Evolutionary conservation across 306 rosid species (phyloP), one percentile per base, ranked within the genome.

Genomic region (Vigna trinervia): DNA sequence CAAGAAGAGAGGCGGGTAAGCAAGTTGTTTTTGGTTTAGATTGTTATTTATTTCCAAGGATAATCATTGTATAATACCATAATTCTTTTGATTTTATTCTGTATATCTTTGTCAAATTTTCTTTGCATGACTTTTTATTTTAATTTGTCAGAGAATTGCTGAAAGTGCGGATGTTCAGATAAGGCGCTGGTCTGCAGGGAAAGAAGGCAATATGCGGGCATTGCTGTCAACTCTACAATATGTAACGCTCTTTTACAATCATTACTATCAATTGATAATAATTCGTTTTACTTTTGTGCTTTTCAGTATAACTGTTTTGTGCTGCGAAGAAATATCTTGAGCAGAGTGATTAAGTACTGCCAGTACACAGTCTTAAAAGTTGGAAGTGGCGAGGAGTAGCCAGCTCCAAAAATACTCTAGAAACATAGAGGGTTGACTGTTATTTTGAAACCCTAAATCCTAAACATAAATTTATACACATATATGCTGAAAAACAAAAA

Each of bases 191-290:
- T 83, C 96, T 60, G 87, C 95, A 34, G 97, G 97, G 73, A 95
- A 87, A 85, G 96, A 95, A 85, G 94, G 97, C 84, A 95, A 95
- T 71, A 77, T 95, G 87, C 96, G 97, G 80, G 97, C 99, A 58
- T 77, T 95, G 75, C 82, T 95, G 20, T 95, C 97, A 26, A 73
- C 97, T 34, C 71, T 92, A 83, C 96, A 95, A 76, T 41, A 71
- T 81, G 97, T 92, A 71, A 71, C 38, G 89, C 63, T 62, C 78
- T 39, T 73, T 80, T 17, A 38, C 57, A 56, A 41, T n/a, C 32
- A 70, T 60, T 62, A 20, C 62, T 77, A 17, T 65, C 65, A 45
- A 23, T 23, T 78, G 57, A 43, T 38, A 36, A 59, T 60, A 41
- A 43, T 53, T 59, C 45, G 36, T 59, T 79, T 78, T 51, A 48